Evolutionary conservation across 2,329 filamentous ascomycete species (phyloP).

Genomic region (Xylaria sp.): DNA sequence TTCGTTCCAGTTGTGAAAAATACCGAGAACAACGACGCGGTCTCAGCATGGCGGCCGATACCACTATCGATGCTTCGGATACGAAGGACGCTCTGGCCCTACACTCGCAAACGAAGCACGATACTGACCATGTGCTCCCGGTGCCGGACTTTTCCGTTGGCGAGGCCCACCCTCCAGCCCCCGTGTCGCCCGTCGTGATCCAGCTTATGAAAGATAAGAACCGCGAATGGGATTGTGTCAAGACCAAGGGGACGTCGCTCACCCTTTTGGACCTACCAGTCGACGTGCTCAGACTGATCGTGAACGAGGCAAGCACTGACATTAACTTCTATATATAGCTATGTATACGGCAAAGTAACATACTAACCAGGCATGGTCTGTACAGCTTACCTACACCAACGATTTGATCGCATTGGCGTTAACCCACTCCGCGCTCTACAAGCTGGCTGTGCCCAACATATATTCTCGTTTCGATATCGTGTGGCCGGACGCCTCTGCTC

Average conservation of each 20-base stretch:
- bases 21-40: background rate
- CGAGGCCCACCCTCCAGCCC: constrained; percentile 35
- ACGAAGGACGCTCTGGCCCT: constrained; percentile 34
- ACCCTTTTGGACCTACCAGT: constrained; percentile 78
- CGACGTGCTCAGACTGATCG: constrained; percentile 80
- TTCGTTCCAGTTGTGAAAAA: background rate
- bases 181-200: constrained; percentile 46
- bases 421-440: constrained; percentile 80
- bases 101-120: constrained; percentile 37
- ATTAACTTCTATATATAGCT: background rate
- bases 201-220: constrained; percentile 67
- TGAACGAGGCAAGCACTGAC: constrained; percentile 72
- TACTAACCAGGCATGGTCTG: constrained; percentile 27
- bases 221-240: constrained; percentile 72
- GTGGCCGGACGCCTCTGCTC: constrained; percentile 78
- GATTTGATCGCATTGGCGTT: constrained; percentile 82
- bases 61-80: constrained; percentile 35
- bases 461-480: constrained; percentile 90
- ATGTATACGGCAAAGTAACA: background rate
- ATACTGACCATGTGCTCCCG: constrained; percentile 27
- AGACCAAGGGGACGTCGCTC: constrained; percentile 66
- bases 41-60: constrained; percentile 41
- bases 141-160: constrained; percentile 37
- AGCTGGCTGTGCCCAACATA: constrained; percentile 78
- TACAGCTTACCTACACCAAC: constrained; percentile 80